These are phyloP conservation scores for Septoria petroselini DNA, from an alignment of 2,329 filamentous ascomycete genomes.

Conservation along the genomic window DNA sequence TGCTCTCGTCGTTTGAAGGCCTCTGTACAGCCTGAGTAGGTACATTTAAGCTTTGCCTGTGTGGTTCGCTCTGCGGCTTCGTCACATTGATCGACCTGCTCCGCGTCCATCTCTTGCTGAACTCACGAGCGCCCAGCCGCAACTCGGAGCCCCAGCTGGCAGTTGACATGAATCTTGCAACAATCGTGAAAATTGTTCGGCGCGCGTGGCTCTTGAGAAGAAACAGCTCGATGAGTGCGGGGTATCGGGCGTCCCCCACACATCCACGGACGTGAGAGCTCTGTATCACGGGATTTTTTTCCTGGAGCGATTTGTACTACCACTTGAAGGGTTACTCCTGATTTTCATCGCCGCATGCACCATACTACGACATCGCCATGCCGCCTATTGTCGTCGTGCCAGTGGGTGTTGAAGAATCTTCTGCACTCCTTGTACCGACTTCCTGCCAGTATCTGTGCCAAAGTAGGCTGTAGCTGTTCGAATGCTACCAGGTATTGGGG, in stretches of 20 bases:
- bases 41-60: slow-evolving; percentile 9
- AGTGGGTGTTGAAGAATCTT: slow-evolving; percentile 60
- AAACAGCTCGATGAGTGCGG: slow-evolving; percentile 1
- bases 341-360: slow-evolving; percentile 33
- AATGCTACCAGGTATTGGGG: slow-evolving; percentile 55
- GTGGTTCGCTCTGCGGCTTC: slow-evolving; percentile 1
- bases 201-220: neutral
- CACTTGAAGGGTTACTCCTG: too few relatives aligned
- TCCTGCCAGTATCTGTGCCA: slow-evolving; percentile 44
- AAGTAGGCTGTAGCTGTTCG: slow-evolving; percentile 53
- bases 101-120: slow-evolving; percentile 1
- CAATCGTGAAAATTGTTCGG: neutral
- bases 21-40: slow-evolving; percentile 2
- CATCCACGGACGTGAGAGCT: neutral
- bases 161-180: too few relatives aligned
- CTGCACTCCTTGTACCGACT: slow-evolving; percentile 57
- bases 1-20: slow-evolving; percentile 11
- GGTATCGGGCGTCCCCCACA: slow-evolving; percentile 2
- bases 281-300: neutral
- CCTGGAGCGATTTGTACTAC: neutral
- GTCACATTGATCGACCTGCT: slow-evolving; percentile 7
- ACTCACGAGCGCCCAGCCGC: neutral
- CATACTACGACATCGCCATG: slow-evolving; percentile 62
- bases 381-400: slow-evolving; percentile 61
- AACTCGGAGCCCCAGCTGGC: too few relatives aligned